These are phyloP conservation scores for Penicillium goetzii DNA, from an alignment of 495 filamentous ascomycete genomes.

Conservation along the genomic window DNA sequence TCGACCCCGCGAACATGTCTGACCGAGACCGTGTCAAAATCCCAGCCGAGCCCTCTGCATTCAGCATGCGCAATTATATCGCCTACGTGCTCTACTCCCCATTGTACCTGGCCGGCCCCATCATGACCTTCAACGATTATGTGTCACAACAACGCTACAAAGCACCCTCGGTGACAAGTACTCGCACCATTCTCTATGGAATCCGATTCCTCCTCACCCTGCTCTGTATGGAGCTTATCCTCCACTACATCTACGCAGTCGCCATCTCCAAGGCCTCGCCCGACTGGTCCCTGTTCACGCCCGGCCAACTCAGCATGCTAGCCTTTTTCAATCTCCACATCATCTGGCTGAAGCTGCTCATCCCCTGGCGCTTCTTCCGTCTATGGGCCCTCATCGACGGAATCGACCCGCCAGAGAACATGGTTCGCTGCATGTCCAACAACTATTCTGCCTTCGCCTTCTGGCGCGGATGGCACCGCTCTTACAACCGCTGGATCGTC, in stretches of 20 bases:
- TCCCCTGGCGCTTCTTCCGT: conserved; percentile 97
- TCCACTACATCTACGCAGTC: conserved; percentile 92
- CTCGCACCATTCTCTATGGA: conserved; percentile 76
- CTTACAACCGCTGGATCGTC: conserved; percentile 90
- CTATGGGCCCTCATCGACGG: conserved; percentile 89
- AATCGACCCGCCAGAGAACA: conserved; percentile 95
- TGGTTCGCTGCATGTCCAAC: conserved; percentile 94
- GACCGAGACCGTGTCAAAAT: conserved; percentile 83
- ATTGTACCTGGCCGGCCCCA: conserved; percentile 89
- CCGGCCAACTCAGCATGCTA: conserved; percentile 86
- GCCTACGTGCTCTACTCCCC: conserved; percentile 90
- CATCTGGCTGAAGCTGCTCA: conserved; percentile 96
- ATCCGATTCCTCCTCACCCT: conserved; percentile 80
- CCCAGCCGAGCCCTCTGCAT: conserved; percentile 72
- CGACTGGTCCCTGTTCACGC: conserved; percentile 81
- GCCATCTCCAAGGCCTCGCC: conserved; percentile 86
- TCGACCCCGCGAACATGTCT: conserved; percentile 81
- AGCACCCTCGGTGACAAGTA: conserved; percentile 63
- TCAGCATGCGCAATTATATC: conserved; percentile 78
- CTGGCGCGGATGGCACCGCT: conserved; percentile 95
- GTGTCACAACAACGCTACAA: conserved; percentile 82
- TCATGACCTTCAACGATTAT: conserved; percentile 98
- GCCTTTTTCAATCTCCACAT: conserved; percentile 96
- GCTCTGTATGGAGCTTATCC: conserved; percentile 89
- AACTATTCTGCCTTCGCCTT: conserved; percentile 93